Conservation (phyloP, 108 stramenopile genomes). For the Pseudonitzschia multistriata region DNA sequence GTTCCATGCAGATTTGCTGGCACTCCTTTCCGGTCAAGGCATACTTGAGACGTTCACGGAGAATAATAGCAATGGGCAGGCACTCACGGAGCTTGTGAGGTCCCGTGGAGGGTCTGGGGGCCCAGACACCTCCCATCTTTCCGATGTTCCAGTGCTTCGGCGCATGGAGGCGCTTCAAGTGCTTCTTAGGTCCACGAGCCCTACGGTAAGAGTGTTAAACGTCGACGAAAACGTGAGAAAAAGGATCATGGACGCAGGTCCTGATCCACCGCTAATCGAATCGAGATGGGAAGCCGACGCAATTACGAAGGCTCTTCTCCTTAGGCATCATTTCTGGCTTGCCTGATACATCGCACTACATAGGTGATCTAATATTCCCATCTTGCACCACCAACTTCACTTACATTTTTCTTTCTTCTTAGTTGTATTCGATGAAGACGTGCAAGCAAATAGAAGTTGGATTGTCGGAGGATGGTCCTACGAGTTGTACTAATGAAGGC, state of each 20-base stretch:
- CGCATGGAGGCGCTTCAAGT: constrained; percentile 99
- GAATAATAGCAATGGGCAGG: constrained; percentile 93
- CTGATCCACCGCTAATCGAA: neutral
- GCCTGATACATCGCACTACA: neutral
- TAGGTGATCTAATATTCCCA: neutral
- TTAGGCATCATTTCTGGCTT: neutral
- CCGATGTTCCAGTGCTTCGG: constrained; percentile 99
- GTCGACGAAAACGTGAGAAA: neutral
- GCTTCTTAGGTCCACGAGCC: constrained; percentile 98
- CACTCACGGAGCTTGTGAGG: constrained; percentile 99
- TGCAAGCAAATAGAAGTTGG: neutral
- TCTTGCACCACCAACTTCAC: neutral
- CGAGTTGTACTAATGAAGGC: neutral
- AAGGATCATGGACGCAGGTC: neutral
- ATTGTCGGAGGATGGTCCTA: neutral
- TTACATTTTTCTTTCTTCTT: constrained; percentile 4
- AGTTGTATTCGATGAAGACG: neutral
- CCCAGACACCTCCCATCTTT: constrained; percentile 99
- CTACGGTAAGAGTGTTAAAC: constrained; percentile 26
- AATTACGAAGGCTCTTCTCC: neutral
- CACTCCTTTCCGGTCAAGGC: constrained; percentile 98
- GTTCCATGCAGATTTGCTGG: constrained; percentile 99
- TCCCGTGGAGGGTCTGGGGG: constrained; percentile 90
- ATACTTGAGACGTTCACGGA: constrained; percentile 99
- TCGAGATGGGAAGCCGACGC: neutral